These are phyloP conservation scores for Trapa incisa DNA, from an alignment of 345 rosid species.

Conservation along the genomic window DNA sequence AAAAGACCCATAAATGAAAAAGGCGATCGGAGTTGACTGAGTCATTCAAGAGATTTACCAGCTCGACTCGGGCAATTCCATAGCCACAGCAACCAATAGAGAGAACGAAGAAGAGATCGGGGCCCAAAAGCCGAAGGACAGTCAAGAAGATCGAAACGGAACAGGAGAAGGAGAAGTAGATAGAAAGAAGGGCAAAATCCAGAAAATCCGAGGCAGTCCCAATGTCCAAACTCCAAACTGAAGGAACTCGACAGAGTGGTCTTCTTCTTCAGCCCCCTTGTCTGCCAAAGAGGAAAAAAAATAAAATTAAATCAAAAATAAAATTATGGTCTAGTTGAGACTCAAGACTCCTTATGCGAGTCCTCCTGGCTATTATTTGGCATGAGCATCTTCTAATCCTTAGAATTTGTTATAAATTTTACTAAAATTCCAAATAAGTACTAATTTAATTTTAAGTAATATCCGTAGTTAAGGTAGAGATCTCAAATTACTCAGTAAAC, in stretches of 20 bases:
- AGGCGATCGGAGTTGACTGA: constrained; percentile 1
- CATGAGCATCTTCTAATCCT: too few species aligned
- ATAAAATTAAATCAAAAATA: too few species aligned
- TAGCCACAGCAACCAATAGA: not conserved
- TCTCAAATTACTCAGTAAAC: too few species aligned
- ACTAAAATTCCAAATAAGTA: too few species aligned
- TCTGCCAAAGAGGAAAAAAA: too few species aligned
- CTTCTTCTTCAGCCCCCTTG: not conserved
- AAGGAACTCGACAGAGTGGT: not conserved
- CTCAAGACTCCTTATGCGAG: too few species aligned
- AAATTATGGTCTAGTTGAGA: too few species aligned
- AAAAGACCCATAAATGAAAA: not conserved
- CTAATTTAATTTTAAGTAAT: too few species aligned
- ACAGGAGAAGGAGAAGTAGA: not conserved
- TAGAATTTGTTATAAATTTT: too few species aligned
- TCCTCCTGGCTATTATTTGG: too few species aligned
- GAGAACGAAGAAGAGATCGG: not conserved
- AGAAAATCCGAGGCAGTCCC: not conserved
- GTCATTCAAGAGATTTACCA: not conserved
- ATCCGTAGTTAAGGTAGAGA: too few species aligned
- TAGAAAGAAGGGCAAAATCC: not conserved
- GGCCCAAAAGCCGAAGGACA: not conserved
- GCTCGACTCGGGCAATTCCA: not conserved
- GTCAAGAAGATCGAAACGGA: not conserved
- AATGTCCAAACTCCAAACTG: not conserved